Conservation (phyloP, 2,329 filamentous ascomycete species). For the Beauveria rudraprayagi region DNA sequence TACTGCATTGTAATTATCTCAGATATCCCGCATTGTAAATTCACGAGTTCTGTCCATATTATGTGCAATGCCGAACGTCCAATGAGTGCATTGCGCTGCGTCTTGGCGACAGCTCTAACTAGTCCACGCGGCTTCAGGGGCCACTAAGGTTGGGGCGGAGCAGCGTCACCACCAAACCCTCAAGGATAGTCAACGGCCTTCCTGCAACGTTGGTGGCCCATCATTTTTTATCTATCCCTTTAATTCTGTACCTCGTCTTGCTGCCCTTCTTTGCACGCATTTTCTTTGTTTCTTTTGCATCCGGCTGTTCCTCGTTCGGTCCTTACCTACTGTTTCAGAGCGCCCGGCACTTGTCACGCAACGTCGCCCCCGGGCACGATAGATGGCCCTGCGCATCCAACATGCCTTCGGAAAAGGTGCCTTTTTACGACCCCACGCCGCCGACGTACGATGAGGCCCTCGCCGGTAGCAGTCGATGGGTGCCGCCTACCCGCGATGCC, state of each 20-base stretch:
- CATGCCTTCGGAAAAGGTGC: constrained; percentile 33
- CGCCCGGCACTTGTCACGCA: neutral
- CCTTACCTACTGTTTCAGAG: neutral
- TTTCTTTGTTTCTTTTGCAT: neutral
- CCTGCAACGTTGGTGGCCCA: neutral
- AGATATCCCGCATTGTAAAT: constrained; percentile 3
- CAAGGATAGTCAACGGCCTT: neutral
- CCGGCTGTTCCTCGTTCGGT: neutral
- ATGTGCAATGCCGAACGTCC: neutral
- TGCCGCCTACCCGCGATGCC: constrained; percentile 22
- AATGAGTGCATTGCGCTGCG: neutral
- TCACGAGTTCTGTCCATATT: neutral
- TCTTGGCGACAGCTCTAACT: neutral
- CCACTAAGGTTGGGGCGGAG: constrained; percentile 8
- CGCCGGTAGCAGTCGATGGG: constrained; percentile 28
- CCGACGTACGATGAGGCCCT: constrained; percentile 36
- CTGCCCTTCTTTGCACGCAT: neutral
- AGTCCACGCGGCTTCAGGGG: constrained; percentile 5
- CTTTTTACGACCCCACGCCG: constrained; percentile 36
- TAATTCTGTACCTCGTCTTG: neutral
- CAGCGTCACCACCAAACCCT: neutral
- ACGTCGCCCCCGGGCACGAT: neutral
- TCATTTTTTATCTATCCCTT: neutral
- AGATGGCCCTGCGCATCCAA: constrained; percentile 1
- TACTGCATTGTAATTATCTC: constrained; percentile 3